Base-by-base conservation (phyloP, 768 basidiomycete genomes). In the Amanita jacksonii region DNA sequence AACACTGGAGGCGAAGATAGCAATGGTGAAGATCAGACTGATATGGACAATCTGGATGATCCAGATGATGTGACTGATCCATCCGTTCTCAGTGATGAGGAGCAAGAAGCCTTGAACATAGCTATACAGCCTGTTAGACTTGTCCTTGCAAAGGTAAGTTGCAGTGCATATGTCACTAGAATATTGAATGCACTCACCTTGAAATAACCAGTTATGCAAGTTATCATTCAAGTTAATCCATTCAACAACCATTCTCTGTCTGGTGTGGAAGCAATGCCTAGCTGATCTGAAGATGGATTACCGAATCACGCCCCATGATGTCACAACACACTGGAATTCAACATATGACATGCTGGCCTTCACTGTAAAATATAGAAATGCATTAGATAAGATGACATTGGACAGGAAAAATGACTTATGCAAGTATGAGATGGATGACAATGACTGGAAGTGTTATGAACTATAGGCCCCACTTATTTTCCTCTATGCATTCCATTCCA, bases 271-370 rank as follows among this genome's bases (percentile, higher is more conserved):
- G 12, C 30, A 12, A 3, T 27, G 34, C 2, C 20, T 58, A 2
- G 30, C 45, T 7, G 45, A 48, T 12, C 24, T 18, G 8, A 47
- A 48, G 0, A 33, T 57, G 3, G 30, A 33, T 3, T 19, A 6
- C 1, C 20, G 45, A 4, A 49, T 54, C 13, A 54, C 63, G 31
- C 63, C 62, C 10, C 50, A 54, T 1, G 59, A 68, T 45, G 60
- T 65, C 2, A 28, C 44, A 19, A 63, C 63, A 15, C 42, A 54
- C 0, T 68, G 65, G 64, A 66, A 39, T 27, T 39, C 25, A 10
- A 39, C 25, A 7, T 39, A 27, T 28, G 38, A 39, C 25, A 65
- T 69, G 64, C 45, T 67, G 3, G 31, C 49, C 4, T 54, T 59
- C 40, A 54, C 56, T 0, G 5, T 60, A 1, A 32, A 60, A 8